Percentiles rank a stretch among this genome's conserved stretches.
These are phyloP conservation scores for Colletotrichum eremochloae DNA, from an alignment of 2,329 filamentous ascomycete species.

Conservation along the genomic window DNA sequence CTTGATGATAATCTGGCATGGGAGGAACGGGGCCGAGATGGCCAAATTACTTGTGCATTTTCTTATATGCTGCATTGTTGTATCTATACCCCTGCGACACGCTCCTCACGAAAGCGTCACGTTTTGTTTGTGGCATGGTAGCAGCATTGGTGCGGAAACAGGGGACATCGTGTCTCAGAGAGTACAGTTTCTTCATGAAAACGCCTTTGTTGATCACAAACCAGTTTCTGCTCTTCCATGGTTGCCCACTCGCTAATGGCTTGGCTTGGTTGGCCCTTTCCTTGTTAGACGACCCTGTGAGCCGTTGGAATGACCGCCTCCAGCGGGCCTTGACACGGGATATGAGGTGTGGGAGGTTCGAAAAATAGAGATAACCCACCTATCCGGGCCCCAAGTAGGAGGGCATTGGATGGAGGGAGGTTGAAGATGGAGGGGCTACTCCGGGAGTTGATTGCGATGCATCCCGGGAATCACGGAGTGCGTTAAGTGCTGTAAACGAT, in stretches of 20 bases:
- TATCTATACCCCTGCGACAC: slow-evolving; percentile 38
- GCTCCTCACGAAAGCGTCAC: slow-evolving; percentile 9
- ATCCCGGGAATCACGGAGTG: neutral
- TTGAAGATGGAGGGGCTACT: neutral
- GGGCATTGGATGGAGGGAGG: neutral
- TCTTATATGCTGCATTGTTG: slow-evolving; percentile 27
- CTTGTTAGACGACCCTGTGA: slow-evolving; percentile 1
- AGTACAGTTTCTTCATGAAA: slow-evolving; percentile 18
- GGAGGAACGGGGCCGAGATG: neutral
- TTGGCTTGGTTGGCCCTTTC: neutral
- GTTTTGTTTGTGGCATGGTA: slow-evolving; percentile 19
- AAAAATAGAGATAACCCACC: slow-evolving; percentile 7
- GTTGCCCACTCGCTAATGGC: slow-evolving; percentile 1
- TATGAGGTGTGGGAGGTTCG: neutral
- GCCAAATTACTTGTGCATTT: slow-evolving; percentile 1
- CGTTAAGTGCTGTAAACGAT: neutral
- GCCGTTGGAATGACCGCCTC: neutral
- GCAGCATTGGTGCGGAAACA: slow-evolving; percentile 24
- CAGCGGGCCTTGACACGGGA: neutral
- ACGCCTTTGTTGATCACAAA: neutral
- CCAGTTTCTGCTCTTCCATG: neutral
- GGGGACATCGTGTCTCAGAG: slow-evolving; percentile 7
- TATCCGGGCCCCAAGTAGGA: slow-evolving; percentile 1
- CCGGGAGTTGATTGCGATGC: neutral
- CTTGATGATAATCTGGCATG: slow-evolving; percentile 18